Conservation (phyloP, 768 basidiomycete genomes). For the Suillus alpinus region DNA sequence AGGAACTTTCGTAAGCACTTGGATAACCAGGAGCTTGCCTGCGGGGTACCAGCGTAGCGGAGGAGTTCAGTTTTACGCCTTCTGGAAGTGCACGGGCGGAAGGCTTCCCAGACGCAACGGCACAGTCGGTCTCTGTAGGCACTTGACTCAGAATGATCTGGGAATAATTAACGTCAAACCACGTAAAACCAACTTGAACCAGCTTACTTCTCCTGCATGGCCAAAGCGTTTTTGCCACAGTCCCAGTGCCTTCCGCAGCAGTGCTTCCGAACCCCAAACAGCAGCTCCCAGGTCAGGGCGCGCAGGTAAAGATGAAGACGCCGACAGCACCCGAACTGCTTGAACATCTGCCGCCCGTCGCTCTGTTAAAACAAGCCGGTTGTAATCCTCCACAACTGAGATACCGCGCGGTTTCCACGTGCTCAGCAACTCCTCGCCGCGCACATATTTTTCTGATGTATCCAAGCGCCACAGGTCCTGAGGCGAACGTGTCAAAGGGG, state of each 20-base stretch:
- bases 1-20: neutral
- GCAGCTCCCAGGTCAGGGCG: conserved; percentile 51
- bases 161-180: conserved; percentile 7
- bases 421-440: conserved; percentile 82
- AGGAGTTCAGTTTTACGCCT: conserved; percentile 64
- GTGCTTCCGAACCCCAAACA: conserved; percentile 61
- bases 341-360: conserved; percentile 84
- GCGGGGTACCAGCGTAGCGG: conserved; percentile 69
- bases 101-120: conserved; percentile 27
- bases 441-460: conserved; percentile 92
- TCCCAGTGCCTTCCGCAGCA: conserved; percentile 63
- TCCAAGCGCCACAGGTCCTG: conserved; percentile 93
- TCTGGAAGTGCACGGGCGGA: conserved; percentile 29
- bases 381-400: conserved; percentile 85
- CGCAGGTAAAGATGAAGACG: conserved; percentile 43
- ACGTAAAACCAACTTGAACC: conserved; percentile 10
- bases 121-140: conserved; percentile 54
- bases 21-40: conserved; percentile 45
- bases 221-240: conserved; percentile 88
- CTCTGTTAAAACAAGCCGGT: conserved; percentile 68
- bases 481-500: conserved; percentile 81
- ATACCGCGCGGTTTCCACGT: conserved; percentile 88
- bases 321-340: conserved; percentile 76
- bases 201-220: conserved; percentile 64
- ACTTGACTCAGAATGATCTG: conserved; percentile 82